A percentile compares a stretch with the other conserved stretches of the same genome.
Evolutionary conservation across 768 basidiomycete species (phyloP).

Genomic region (Candolleomyces eurysporus): DNA sequence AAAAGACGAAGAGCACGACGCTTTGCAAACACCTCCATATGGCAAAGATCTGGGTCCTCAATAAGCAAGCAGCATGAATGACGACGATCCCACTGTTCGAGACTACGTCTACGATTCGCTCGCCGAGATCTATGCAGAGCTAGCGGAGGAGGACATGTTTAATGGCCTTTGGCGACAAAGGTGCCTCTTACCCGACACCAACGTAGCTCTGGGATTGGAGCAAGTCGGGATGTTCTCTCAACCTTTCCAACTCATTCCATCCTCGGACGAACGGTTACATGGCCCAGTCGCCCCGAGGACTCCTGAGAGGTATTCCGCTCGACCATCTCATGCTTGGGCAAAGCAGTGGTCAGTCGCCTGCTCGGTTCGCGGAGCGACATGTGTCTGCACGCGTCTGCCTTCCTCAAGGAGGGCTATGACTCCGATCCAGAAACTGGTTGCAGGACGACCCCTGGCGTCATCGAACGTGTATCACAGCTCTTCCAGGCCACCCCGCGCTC

Average conservation of each 20-base stretch:
- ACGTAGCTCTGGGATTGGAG: conserved; percentile 83
- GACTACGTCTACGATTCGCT: conserved; percentile 89
- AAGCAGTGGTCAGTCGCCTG: too few relatives aligned
- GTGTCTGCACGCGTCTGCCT: too few relatives aligned
- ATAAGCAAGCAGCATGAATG: conserved; percentile 76
- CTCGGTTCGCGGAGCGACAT: too few relatives aligned
- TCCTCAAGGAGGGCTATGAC: too few relatives aligned
- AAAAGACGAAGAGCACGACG: conserved; percentile 79
- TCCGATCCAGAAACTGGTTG: too few relatives aligned
- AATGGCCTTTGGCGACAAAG: conserved; percentile 95
- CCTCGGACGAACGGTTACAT: too few relatives aligned
- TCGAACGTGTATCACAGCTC: conserved; percentile 89
- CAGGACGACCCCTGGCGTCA: conserved; percentile 83
- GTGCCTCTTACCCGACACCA: conserved; percentile 77
- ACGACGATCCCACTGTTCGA: conserved; percentile 75
- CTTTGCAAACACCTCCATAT: conserved; percentile 85
- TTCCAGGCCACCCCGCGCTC: conserved; percentile 88
- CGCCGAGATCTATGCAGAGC: conserved; percentile 92
- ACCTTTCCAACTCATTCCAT: too few relatives aligned
- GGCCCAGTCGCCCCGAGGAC: too few relatives aligned
- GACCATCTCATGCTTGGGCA: too few relatives aligned
- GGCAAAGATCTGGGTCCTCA: conserved; percentile 86
- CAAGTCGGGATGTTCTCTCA: conserved; percentile 62
- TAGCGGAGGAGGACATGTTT: conserved; percentile 95
- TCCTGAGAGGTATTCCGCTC: too few relatives aligned